A percentile compares a stretch with the other conserved stretches of the same genome.
These are phyloP conservation scores for Ceratocystiopsis minuta DNA, from an alignment of 2,329 filamentous ascomycete species.

Conservation along the genomic window DNA sequence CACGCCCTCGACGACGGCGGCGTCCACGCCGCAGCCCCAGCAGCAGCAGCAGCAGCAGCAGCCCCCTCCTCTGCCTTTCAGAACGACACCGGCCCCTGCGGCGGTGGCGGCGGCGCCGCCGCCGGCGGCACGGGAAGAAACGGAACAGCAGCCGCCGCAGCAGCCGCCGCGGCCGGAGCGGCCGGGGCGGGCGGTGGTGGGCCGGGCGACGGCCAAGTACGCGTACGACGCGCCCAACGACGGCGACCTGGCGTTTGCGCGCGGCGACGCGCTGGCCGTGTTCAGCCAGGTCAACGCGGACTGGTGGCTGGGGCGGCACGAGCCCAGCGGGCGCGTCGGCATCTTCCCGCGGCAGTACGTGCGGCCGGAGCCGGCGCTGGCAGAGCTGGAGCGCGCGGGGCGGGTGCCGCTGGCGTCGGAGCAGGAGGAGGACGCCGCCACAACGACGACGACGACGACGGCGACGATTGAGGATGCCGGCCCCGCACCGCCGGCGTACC, in stretches of 20 bases:
- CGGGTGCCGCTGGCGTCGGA: constrained; percentile 3
- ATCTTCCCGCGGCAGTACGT: constrained; percentile 93
- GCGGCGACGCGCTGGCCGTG: constrained; percentile 64
- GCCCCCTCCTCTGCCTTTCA: constrained; percentile 15
- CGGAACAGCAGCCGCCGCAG: constrained; percentile 18
- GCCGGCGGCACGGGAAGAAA: constrained; percentile 9
- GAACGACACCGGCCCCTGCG: constrained; percentile 25
- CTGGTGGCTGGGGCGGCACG: constrained; percentile 87
- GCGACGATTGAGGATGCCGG: constrained; percentile 16
- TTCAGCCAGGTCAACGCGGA: constrained; percentile 90
- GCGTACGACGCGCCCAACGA: constrained; percentile 61
- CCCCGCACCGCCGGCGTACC: constrained; percentile 16
- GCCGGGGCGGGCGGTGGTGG: constrained; percentile 40
- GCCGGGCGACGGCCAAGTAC: constrained; percentile 66
- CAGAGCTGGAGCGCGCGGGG: constrained; percentile 6
- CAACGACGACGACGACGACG: constrained; percentile 6
- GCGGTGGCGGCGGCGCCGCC: constrained; percentile 21
- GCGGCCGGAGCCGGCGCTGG: constrained; percentile 35
- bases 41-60: background rate
- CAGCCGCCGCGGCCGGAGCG: constrained; percentile 20
- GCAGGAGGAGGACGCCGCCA: too few species aligned
- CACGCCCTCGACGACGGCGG: background rate
- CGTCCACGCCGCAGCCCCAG: background rate
- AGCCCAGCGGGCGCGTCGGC: constrained; percentile 66
- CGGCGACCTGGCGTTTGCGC: constrained; percentile 65